Base-by-base conservation (phyloP, 371 early-diverging fungal species). In the Saksenaea oblongispora region DNA sequence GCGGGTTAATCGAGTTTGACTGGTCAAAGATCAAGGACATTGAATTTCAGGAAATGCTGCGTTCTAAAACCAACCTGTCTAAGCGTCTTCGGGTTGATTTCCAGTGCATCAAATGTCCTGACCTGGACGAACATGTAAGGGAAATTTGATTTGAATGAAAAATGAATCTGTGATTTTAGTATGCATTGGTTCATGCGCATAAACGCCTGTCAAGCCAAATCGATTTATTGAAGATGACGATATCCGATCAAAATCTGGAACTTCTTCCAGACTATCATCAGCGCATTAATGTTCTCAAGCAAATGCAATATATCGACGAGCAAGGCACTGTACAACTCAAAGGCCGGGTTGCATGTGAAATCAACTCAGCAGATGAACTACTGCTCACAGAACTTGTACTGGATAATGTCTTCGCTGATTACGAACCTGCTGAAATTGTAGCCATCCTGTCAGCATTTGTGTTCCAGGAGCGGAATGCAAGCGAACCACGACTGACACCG, bases 321-420 rank as follows among this genome's bases (percentile, higher is more conserved):
- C 83, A 84, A 59, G 86, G 89, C 44, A 93, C 93, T 0, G 95
- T 98, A 3, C 91, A 93, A 61, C 88, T 99, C 41, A 99, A 99
- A 83, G 99, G 99, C n/a, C 91, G 96, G 24, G 95, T 99, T n/a
- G 99, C 98, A 1, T 98, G 98, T 77, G 99, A 99, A 79, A 93
- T 95, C 71, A 94, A 95, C 73, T 90, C 98, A 15, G 98, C 94
- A 0, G 98, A 99, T 71, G 98, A 96, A 76, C 80, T 99, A 26
- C 79, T 99, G 9, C 75, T 99, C 17, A 99, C 99, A 0, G 99
- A 99, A 72, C 85, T 99, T 60, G 92, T 99, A 5, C 86, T 99
- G 63, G 95, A 98, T 72, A 98, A 99, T 74, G 90, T 94, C 47
- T 90, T 99, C 62, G 89, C 89, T 0, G 91, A 92, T 54, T 93